Conservation (phyloP, 306 rosid species). For the Cucurbita maxima region DNA sequence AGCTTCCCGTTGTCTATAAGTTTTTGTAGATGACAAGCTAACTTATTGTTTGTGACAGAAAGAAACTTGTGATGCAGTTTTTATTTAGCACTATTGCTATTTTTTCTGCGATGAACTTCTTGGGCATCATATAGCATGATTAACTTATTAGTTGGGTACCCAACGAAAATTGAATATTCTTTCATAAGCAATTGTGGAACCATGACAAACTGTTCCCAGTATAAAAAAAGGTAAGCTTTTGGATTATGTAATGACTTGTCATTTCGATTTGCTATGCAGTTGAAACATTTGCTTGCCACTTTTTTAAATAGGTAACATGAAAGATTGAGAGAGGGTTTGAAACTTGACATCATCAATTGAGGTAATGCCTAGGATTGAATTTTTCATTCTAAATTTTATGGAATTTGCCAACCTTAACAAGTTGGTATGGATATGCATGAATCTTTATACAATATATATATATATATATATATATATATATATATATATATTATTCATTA, state of each 20-base stretch:
- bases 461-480: background rate
- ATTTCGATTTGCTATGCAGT: background rate
- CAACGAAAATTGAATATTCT: background rate
- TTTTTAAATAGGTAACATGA: background rate
- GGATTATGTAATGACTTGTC: background rate
- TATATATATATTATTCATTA: background rate
- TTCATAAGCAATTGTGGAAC: background rate
- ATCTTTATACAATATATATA: background rate
- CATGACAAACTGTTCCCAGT: background rate
- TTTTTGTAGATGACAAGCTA: constrained; percentile 20
- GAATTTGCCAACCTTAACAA: background rate
- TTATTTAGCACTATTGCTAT: background rate
- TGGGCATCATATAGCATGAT: background rate
- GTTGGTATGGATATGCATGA: background rate
- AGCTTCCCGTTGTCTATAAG: constrained; percentile 12
- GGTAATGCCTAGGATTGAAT: too few relatives aligned
- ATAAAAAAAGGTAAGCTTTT: background rate
- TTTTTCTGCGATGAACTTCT: background rate
- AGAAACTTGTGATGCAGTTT: constrained; percentile 13
- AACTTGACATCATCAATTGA: background rate
- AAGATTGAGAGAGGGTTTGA: too few relatives aligned
- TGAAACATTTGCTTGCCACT: background rate
- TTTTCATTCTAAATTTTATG: background rate
- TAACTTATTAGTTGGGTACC: background rate
- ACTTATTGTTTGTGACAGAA: constrained; percentile 14